Percentiles rank a stretch among this genome's conserved stretches.
phyloP scores from a whole-genome alignment of 1,139 yeast species.

The Taphrina deformans region DNA sequence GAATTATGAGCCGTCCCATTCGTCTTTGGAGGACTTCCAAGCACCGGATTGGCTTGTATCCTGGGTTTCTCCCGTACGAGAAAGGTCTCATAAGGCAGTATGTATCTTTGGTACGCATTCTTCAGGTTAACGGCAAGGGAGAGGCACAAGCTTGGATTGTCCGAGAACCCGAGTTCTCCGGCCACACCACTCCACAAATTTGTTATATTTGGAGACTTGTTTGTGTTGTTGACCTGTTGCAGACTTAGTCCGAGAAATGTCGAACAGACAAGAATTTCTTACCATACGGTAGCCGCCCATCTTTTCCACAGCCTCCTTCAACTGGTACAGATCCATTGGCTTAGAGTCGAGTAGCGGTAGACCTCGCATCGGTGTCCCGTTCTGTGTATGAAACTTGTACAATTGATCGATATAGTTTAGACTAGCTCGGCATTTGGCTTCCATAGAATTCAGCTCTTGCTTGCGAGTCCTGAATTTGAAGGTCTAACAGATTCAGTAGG shows the following conservation, averaged over 20 bases:
- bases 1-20: neutral
- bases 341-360: slow-evolving; percentile 47
- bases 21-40: slow-evolving; percentile 7
- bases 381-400: slow-evolving; percentile 44
- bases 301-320: slow-evolving; percentile 46
- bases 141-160: slow-evolving; percentile 66
- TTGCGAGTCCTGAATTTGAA: slow-evolving; percentile 57
- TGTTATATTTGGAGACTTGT: slow-evolving; percentile 35
- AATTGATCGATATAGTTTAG: slow-evolving; percentile 47
- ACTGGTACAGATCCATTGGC: slow-evolving; percentile 47
- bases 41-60: slow-evolving; percentile 17
- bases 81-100: slow-evolving; percentile 47
- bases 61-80: slow-evolving; percentile 39
- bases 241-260: neutral
- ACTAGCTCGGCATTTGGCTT: slow-evolving; percentile 47
- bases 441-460: slow-evolving; percentile 54
- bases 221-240: slow-evolving; percentile 9
- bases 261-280: slow-evolving; percentile 35
- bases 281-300: slow-evolving; percentile 48
- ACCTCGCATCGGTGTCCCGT: slow-evolving; percentile 41
- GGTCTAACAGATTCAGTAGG: slow-evolving; percentile 37
- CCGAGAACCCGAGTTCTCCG: slow-evolving; percentile 72
- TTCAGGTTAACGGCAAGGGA: slow-evolving; percentile 60
- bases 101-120: slow-evolving; percentile 49
- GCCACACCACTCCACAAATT: slow-evolving; percentile 56